Base-by-base conservation (phyloP, 805 yeast genomes). In the Barnettozyma populi region DNA sequence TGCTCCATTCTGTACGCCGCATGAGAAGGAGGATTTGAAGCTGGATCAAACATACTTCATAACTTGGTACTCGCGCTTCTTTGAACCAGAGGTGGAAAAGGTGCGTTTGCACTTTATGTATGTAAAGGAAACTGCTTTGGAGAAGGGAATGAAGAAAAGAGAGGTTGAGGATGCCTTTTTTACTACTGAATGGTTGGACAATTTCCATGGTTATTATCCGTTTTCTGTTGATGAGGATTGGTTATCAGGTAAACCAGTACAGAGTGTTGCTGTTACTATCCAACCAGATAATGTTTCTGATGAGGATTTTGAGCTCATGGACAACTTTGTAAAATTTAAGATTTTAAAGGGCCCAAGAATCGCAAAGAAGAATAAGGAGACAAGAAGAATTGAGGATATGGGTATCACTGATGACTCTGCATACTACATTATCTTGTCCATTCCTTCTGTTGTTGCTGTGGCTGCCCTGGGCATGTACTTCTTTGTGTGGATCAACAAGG, bases 1-100 rank as follows among this genome's bases (percentile, higher is more conserved):
- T 36, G 94, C 72, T 44, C 97, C 97, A n/a, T 86, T 88, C 65
- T 89, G 97, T 65, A 77, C 86, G 19, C 97, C 96, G 11, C 71
- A 69, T 31, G 90, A 85, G 57, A 75, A 80, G 49, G 57, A 73
- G 11, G 72, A 69, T 36, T 71, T 86, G 67, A 74, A 76, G 53
- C 64, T 76, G 49, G 95, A 76, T 29, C 67, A 74, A 46, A 78
- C 86, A 0, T 85, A 86, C 57, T 89, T 90, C 59, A 65, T 86
- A 45, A 82, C 92, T 9, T 89, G 97, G 97, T 89, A 71, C 66
- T 74, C 92, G 2, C 72, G 75, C 43, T 83, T 69, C 62, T 89
- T 87, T 57, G 59, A 60, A 25, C 72, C 75, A 42, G 75, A 69
- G 3, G 85, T 78, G 21, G 69, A 77, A 41, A 76, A 79, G 24